phyloP scores from a whole-genome alignment of 257 asterid genomes.

The Plantago elongata region DNA sequence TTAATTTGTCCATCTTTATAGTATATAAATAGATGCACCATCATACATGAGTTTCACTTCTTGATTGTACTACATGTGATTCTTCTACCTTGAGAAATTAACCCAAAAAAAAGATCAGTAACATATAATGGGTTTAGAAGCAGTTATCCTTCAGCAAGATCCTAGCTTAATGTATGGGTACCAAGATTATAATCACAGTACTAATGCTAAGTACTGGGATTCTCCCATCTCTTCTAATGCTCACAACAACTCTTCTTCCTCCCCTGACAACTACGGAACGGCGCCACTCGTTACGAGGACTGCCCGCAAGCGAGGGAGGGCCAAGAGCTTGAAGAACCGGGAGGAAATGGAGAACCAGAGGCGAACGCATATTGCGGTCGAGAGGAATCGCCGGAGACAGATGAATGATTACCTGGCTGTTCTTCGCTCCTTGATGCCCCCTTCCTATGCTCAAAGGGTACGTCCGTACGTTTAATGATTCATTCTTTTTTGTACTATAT shows the following conservation, averaged over 20 bases:
- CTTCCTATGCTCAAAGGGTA: slow-evolving; percentile 81
- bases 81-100: neutral
- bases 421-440: slow-evolving; percentile 77
- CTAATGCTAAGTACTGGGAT: slow-evolving; percentile 23
- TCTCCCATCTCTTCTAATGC: slow-evolving; percentile 25
- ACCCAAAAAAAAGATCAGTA: slow-evolving; percentile 5
- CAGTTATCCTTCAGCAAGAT: slow-evolving; percentile 46
- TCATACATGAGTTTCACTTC: too few relatives aligned
- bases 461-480: neutral
- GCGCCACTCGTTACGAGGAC: slow-evolving; percentile 11
- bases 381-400: slow-evolving; percentile 78
- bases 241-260: slow-evolving; percentile 27
- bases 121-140: slow-evolving; percentile 46
- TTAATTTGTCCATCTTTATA: too few relatives aligned
- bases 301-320: slow-evolving; percentile 47
- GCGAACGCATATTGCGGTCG: slow-evolving; percentile 81
- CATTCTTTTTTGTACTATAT: neutral
- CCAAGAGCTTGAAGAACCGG: slow-evolving; percentile 49
- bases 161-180: slow-evolving; percentile 32
- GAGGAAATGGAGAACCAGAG: slow-evolving; percentile 79
- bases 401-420: slow-evolving; percentile 73
- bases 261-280: slow-evolving; percentile 29
- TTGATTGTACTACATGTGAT: too few relatives aligned
- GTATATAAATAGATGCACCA: too few relatives aligned
- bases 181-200: slow-evolving; percentile 23